These are phyloP conservation scores for Synchytrium microbalum DNA, from an alignment of 371 early-diverging fungal genomes.

Conservation along the genomic window DNA sequence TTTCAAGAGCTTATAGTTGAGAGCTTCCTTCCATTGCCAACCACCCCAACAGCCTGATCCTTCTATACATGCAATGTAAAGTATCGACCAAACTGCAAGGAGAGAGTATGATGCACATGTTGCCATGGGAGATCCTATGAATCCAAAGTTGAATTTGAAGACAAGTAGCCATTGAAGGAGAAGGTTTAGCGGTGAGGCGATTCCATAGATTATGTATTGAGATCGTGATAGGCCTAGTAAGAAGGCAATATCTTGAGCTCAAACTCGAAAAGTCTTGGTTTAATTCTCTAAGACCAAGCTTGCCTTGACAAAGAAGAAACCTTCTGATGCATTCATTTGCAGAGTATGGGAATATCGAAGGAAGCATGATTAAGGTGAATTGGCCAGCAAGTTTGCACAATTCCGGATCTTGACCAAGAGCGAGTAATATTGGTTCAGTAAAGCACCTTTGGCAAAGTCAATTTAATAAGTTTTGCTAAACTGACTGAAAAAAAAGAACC, in stretches of 20 bases:
- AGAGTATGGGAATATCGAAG: conserved; percentile 66
- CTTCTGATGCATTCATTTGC: conserved; percentile 71
- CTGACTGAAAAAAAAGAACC: too few species aligned
- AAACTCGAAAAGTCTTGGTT: too few species aligned
- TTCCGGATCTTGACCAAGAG: conserved; percentile 50
- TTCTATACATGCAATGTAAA: conserved; percentile 57
- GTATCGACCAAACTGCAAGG: conserved; percentile 47
- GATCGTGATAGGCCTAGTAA: conserved; percentile 81
- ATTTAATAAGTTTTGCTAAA: neutral
- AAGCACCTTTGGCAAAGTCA: conserved; percentile 6
- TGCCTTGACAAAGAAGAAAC: conserved; percentile 73
- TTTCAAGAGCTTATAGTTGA: conserved; percentile 50
- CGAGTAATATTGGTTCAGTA: conserved; percentile 29
- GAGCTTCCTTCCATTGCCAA: conserved; percentile 59
- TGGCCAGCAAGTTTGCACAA: conserved; percentile 44
- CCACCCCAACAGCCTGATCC: conserved; percentile 78
- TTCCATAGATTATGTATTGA: conserved; percentile 56
- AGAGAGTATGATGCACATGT: conserved; percentile 67
- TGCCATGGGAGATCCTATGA: conserved; percentile 78
- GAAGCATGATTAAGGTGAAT: conserved; percentile 59
- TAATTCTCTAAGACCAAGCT: too few species aligned
- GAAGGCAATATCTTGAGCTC: too few species aligned
- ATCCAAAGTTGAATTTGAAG: conserved; percentile 62
- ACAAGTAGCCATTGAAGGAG: conserved; percentile 64
- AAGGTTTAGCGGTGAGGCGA: conserved; percentile 67